Evolutionary conservation across 2,329 filamentous ascomycete species (phyloP), one percentile per base, ranked within the genome.

Genomic region (Cordyceps fumosorosea): DNA sequence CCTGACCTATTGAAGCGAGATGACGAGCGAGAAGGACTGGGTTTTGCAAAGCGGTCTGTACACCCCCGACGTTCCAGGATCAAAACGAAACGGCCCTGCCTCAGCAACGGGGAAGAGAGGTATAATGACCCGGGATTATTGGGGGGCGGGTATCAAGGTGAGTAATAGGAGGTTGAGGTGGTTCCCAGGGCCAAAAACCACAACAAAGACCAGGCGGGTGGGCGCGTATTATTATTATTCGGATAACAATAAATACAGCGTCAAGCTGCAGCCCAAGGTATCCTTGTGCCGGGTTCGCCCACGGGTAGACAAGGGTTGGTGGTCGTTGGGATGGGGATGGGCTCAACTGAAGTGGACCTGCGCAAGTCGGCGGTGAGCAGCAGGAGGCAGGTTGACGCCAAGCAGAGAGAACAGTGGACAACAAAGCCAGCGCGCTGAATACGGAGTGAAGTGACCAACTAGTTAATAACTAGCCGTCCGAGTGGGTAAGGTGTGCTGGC

Each of bases 401-500:
- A 51, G 45, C 34, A 34, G 47, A 29, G 29, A 7, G 29, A 4
- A 34, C 24, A 59, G 14, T 20, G 22, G 29, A 18, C 44, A 24
- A 20, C 16, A 32, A 51, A 29, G 42, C 18, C 56, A 44, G 20
- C 5, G 34, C 14, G 24, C 29, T 3, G 29, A 29, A 29, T 6
- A 29, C 32, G 45, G 45, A 48, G 6, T 8, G 6, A 44, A 18
- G 11, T 8, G 16, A n/a, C 18, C 18, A 44, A 44, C 40, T 44
- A 44, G 16, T 6, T 18, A 22, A n/a, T 44, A 1, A 7, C 12
- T 48, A 54, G 58, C 20, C 22, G 50, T 60, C 47, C 40, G 42
- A 54, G 58, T 60, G 58, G 58, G 51, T 55, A 60, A 55, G 58
- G 58, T 60, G 53, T 60, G 58, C 58, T 54, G 56, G 56, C 56